Base-by-base conservation (phyloP, 257 asterid species). In the Ocimum tenuiflorum region DNA sequence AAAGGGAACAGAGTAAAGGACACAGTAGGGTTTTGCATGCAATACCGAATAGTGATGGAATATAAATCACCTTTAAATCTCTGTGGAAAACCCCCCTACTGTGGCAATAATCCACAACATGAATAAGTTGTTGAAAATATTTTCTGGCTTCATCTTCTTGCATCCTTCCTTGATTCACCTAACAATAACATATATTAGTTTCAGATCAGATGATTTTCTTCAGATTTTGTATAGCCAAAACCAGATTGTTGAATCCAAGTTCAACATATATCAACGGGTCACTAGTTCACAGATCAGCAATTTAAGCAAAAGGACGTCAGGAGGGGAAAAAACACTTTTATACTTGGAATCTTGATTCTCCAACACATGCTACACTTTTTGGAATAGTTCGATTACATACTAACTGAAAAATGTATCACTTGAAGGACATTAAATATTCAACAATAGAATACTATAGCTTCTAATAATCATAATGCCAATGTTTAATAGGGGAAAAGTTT, bases 41-140 rank as follows among this genome's bases (percentile, higher is more conserved):
- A 13, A 62, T 10, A 33, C 3, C 0, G 6, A 13, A 35, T 12
- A 43, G 23, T 15, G 27, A 42, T 1, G 11, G n/a, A 52, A 61
- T 31, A 42, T 22, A 7, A 15, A 52, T 4, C 67, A 86, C 98
- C 96, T 91, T 91, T 62, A 91, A 73, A 79, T 91, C 98, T 68
- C 98, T 81, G 76, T 91, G 98, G 77, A 86, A 91, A 49, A 88
- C 98, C 68, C 98, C 98, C 76, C 98, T 77, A 77, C 98, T 91
- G 74, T 91, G 98, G 81, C 96, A 91, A 75, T 85, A 91, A 82
- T 91, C 98, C 65, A 91, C 87, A 6, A 86, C 96, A 78, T 91
- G 84, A 50, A 91, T 86, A 63, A 91, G 95, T 64, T 91, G 98
- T 68, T 91, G 98, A 75, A 91, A 91, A 77, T 88, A 91, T 69